phyloP scores from a whole-genome alignment of 176 grass and related monocot genomes.

The Tillandsia fasciculata region DNA sequence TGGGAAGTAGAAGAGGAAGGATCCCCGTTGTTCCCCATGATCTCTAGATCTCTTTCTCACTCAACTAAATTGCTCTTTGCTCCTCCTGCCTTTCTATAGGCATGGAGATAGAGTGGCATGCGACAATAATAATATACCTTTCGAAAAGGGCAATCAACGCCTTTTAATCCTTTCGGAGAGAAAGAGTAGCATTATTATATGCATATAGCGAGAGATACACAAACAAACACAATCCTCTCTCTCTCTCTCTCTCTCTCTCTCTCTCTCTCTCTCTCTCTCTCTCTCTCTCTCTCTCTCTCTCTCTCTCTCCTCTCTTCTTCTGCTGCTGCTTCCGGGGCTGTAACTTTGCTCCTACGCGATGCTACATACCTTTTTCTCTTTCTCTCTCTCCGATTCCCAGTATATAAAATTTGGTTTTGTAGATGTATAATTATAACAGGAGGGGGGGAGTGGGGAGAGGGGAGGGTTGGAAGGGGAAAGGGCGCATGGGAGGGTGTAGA shows the following conservation, averaged over 20 bases:
- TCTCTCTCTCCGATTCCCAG: conserved; percentile 48
- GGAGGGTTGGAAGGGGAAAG: conserved; percentile 4
- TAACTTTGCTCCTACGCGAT: conserved; percentile 87
- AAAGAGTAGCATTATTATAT: not conserved
- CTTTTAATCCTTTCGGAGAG: not conserved
- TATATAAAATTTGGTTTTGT: conserved; percentile 22
- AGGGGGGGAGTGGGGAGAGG: conserved; percentile 29
- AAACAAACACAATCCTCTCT: conserved; percentile 8
- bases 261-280: conserved; percentile 4
- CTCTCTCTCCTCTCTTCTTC: conserved; percentile 6
- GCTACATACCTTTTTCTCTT: not conserved
- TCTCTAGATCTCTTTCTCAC: conserved; percentile 43
- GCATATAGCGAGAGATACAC: too few species aligned
- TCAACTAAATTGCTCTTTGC: conserved; percentile 43
- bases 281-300: conserved; percentile 6
- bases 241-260: conserved; percentile 17
- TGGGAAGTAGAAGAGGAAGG: conserved; percentile 11
- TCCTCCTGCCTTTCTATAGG: conserved; percentile 36
- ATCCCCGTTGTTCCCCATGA: conserved; percentile 34
- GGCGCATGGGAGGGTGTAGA: conserved; percentile 27
- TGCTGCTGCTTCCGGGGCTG: conserved; percentile 25
- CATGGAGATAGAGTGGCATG: not conserved
- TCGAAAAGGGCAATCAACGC: not conserved
- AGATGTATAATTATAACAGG: conserved; percentile 52
- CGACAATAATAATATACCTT: not conserved